phyloP scores from a whole-genome alignment of 2,329 filamentous ascomycete species.

The Trichoderma pleuroti region DNA sequence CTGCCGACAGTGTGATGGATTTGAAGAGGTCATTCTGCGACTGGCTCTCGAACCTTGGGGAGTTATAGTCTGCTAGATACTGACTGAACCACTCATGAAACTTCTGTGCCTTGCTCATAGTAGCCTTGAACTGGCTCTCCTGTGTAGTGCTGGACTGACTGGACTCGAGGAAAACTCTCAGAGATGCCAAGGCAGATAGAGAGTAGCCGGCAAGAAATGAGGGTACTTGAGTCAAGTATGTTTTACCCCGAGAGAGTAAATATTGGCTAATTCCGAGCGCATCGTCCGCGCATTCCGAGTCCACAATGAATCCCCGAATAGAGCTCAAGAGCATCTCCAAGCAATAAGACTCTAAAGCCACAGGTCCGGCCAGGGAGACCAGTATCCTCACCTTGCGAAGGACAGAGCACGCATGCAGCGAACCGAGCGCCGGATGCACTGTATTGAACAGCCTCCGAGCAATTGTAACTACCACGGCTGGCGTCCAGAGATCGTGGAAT shows the following conservation, averaged over 20 bases:
- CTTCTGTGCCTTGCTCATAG: conserved; percentile 67
- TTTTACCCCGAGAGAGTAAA: conserved; percentile 64
- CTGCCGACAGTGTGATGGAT: conserved; percentile 65
- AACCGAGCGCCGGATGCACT: conserved; percentile 78
- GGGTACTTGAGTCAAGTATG: conserved; percentile 61
- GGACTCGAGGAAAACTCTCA: conserved; percentile 71
- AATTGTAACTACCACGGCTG: conserved; percentile 68
- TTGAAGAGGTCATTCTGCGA: conserved; percentile 56
- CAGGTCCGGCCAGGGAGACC: conserved; percentile 69
- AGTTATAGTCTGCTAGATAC: conserved; percentile 63
- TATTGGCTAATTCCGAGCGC: conserved; percentile 83
- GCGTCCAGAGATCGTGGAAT: conserved; percentile 66
- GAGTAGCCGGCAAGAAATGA: conserved; percentile 79
- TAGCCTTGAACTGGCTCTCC: conserved; percentile 74
- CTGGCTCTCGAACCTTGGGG: conserved; percentile 47
- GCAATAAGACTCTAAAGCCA: conserved; percentile 74
- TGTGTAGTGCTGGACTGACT: conserved; percentile 78
- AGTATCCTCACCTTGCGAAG: conserved; percentile 82
- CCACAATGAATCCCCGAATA: conserved; percentile 71
- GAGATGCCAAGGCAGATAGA: conserved; percentile 73
- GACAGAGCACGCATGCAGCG: conserved; percentile 80
- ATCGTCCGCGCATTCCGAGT: conserved; percentile 87
- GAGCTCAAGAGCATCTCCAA: conserved; percentile 86
- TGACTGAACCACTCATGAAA: conserved; percentile 78
- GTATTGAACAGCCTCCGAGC: conserved; percentile 75